These are phyloP conservation scores for Paraconiothyrium brasiliense DNA, from an alignment of 2,329 filamentous ascomycete genomes.

Conservation along the genomic window DNA sequence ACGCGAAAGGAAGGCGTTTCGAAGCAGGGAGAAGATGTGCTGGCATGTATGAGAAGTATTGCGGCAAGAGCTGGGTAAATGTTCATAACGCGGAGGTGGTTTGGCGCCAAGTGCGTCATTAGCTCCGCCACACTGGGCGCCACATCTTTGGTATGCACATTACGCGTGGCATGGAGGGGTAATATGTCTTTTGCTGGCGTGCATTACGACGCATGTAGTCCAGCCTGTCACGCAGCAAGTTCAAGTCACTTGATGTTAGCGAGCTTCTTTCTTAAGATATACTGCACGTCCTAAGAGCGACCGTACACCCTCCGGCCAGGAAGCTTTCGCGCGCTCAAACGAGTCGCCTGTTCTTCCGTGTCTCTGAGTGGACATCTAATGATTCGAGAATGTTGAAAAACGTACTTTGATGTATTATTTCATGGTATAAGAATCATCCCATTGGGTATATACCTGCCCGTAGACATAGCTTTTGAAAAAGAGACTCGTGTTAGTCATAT, in stretches of 20 bases:
- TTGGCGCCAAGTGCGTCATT: conserved; percentile 38
- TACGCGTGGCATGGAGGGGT: conserved; percentile 2
- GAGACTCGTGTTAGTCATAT: conserved; percentile 37
- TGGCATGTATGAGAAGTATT: background rate
- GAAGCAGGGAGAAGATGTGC: background rate
- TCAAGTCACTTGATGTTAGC: background rate
- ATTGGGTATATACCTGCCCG: conserved; percentile 23
- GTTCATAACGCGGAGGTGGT: conserved; percentile 5
- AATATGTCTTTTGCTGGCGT: background rate
- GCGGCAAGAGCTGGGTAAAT: conserved; percentile 15
- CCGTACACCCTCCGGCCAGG: background rate
- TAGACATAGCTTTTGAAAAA: conserved; percentile 31
- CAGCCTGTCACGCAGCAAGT: background rate
- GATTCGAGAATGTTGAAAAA: background rate
- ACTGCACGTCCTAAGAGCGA: background rate
- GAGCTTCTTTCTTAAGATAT: background rate
- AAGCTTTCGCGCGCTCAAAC: background rate
- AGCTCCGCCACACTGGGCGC: conserved; percentile 39
- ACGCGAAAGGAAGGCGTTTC: background rate
- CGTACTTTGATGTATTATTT: background rate
- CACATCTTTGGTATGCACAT: background rate
- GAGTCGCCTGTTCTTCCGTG: background rate
- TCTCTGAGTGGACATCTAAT: background rate
- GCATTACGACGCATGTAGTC: background rate
- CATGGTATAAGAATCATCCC: conserved; percentile 4